Percentiles rank a stretch among this genome's conserved stretches.
These are phyloP conservation scores for Paraphoma chrysanthemicola DNA, from an alignment of 2,329 filamentous ascomycete species.

Conservation along the genomic window DNA sequence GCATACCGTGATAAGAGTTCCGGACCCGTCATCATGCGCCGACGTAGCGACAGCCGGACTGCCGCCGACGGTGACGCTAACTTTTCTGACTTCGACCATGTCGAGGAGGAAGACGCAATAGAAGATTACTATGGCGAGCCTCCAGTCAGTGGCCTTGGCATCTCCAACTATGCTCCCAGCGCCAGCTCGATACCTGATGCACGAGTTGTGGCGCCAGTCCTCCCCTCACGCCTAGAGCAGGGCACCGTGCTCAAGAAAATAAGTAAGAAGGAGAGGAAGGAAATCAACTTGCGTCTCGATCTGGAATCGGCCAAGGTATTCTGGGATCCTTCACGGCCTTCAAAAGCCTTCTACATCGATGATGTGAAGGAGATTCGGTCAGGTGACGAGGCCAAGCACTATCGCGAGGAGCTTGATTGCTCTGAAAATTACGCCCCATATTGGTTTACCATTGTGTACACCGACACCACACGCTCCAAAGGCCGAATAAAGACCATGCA, in stretches of 20 bases:
- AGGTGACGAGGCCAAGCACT: conserved; percentile 84
- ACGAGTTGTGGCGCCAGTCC: conserved; percentile 69
- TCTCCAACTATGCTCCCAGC: conserved; percentile 38
- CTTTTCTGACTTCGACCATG: conserved; percentile 57
- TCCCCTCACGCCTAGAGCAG: conserved; percentile 77
- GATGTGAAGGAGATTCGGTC: conserved; percentile 91
- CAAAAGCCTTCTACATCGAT: conserved; percentile 91
- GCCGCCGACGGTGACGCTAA: conserved; percentile 59
- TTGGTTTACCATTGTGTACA: conserved; percentile 92
- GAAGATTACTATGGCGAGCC: conserved; percentile 52
- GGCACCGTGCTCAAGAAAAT: conserved; percentile 83
- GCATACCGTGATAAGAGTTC: conserved; percentile 82
- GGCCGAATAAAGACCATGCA: conserved; percentile 81
- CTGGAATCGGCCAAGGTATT: conserved; percentile 83
- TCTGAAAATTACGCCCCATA: conserved; percentile 70
- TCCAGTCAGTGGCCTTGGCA: conserved; percentile 51
- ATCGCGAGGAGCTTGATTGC: conserved; percentile 82
- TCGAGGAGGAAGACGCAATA: conserved; percentile 59
- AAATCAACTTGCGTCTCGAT: conserved; percentile 80
- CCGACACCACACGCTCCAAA: conserved; percentile 77
- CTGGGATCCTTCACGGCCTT: conserved; percentile 80
- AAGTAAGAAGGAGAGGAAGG: conserved; percentile 78
- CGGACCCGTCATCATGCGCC: conserved; percentile 84
- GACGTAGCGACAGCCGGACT: conserved; percentile 88
- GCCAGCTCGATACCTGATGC: conserved; percentile 51